phyloP scores from a whole-genome alignment of 1,139 yeast genomes.

The Suhomyces atakaporum region DNA sequence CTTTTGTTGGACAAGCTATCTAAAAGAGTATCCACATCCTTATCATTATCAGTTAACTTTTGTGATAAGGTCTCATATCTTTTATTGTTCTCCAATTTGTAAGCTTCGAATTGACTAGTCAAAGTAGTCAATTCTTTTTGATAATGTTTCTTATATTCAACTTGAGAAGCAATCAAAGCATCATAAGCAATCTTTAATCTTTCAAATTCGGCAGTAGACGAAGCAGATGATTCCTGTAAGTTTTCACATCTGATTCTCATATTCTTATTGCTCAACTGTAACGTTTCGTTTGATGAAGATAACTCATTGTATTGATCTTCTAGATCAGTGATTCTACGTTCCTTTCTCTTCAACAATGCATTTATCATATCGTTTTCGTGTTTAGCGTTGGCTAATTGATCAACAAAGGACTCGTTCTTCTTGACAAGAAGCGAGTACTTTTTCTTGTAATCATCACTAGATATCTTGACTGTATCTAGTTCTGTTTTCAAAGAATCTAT shows the following conservation, averaged over 20 bases:
- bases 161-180: slow-evolving; percentile 56
- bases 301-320: slow-evolving; percentile 56
- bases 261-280: slow-evolving; percentile 49
- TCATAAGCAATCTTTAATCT: slow-evolving; percentile 64
- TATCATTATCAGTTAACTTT: slow-evolving; percentile 39
- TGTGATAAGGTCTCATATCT: slow-evolving; percentile 32
- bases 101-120: slow-evolving; percentile 36
- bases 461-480: slow-evolving; percentile 43
- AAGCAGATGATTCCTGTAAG: slow-evolving; percentile 49
- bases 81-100: slow-evolving; percentile 37
- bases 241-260: slow-evolving; percentile 52
- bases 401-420: slow-evolving; percentile 61
- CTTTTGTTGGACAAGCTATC: slow-evolving; percentile 46
- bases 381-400: slow-evolving; percentile 67
- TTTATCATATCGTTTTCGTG: slow-evolving; percentile 71
- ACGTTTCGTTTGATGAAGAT: slow-evolving; percentile 44
- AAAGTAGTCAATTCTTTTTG: slow-evolving; percentile 34
- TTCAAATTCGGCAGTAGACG: slow-evolving; percentile 55
- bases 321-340: slow-evolving; percentile 61
- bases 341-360: slow-evolving; percentile 63
- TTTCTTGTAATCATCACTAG: slow-evolving; percentile 45
- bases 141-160: slow-evolving; percentile 57
- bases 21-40: slow-evolving; percentile 46
- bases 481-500: slow-evolving; percentile 56
- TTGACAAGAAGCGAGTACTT: slow-evolving; percentile 49